Evolutionary conservation across 352 stramenopile species (phyloP), one percentile per base, ranked within the genome.

Genomic region (Elongisporangium prolatum): DNA sequence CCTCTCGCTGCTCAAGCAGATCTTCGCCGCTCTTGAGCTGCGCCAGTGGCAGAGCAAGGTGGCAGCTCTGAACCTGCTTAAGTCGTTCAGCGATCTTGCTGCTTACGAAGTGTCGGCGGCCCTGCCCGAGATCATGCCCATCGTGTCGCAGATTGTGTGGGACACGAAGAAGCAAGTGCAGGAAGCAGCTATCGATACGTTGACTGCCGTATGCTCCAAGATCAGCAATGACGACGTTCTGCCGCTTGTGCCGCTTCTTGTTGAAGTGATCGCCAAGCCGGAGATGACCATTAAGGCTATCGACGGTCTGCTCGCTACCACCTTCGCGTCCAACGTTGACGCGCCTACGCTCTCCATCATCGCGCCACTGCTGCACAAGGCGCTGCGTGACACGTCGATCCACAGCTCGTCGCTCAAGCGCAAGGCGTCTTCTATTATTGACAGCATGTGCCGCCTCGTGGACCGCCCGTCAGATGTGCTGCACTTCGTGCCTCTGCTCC

Each of bases 111-210:
- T 96, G 11, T 85, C 78, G 20, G 74, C 76, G 28, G 79, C 93
- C 52, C 70, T 98, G 25, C 89, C 91, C 3, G 89, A 94, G 63
- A 82, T 98, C 60, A 95, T 98, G 62, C 93, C 93, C 0, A 80
- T 84, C 17, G 71, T 98, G 0, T 95, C 82, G 1, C 70, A 84
- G 16, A 86, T 96, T 73, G 89, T 98, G 18, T 98, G 89, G 88
- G 93, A 98, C 72, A 98, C 93, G 17, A 97, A 97, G 71, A 84
- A 89, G 38, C 89, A 98, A 72, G 93, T 97, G 4, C 90, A 93
- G 54, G 86, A 91, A 47, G 80, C 84, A 6, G 78, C 91, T 25
- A 71, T 84, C 11, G 63, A 72, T 10, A 74, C 87, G 20, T 68
- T 98, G 2, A 88, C 89, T 25, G 80, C 77, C 10, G 85, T 93